Evolutionary conservation across 2,329 filamentous ascomycete species (phyloP).

Genomic region (Parasarocladium wereldwijsianum): DNA sequence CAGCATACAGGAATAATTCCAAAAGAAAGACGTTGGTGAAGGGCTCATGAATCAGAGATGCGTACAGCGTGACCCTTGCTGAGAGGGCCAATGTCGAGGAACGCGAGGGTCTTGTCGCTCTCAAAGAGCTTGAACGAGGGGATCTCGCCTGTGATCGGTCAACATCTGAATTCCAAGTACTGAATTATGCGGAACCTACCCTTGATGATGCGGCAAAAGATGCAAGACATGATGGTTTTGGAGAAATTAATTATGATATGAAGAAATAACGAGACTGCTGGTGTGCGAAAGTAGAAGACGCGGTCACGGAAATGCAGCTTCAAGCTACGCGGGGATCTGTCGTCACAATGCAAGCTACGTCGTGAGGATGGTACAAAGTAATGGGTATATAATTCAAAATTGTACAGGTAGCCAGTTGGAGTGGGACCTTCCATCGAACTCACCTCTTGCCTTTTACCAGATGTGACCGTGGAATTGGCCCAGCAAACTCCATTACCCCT

Average conservation of each 20-base stretch:
- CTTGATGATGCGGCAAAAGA: constrained; percentile 98
- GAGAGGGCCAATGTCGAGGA: constrained; percentile 89
- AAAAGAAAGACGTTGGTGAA: no score
- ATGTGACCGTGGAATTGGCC: constrained; percentile 54
- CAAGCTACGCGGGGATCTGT: no score
- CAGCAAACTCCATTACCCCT: constrained; percentile 33
- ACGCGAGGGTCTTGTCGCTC: constrained; percentile 83
- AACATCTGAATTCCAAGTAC: constrained; percentile 1
- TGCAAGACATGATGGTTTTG: constrained; percentile 39
- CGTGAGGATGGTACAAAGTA: neutral
- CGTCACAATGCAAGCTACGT: neutral
- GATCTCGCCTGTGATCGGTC: constrained; percentile 58
- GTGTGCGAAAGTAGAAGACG: neutral
- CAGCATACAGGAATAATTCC: no score
- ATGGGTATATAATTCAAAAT: constrained; percentile 11
- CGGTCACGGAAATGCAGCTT: neutral
- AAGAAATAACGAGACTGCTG: constrained; percentile 7
- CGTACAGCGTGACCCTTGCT: constrained; percentile 73
- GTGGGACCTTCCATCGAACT: constrained; percentile 60
- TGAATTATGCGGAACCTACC: constrained; percentile 28
- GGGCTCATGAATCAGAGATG: neutral
- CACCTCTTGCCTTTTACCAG: constrained; percentile 72
- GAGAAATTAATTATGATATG: neutral
- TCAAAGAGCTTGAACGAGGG: constrained; percentile 95
- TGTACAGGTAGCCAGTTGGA: constrained; percentile 24